phyloP scores from a whole-genome alignment of 192 early-diverging fungal genomes.

The Entomortierella chlamydospora region DNA sequence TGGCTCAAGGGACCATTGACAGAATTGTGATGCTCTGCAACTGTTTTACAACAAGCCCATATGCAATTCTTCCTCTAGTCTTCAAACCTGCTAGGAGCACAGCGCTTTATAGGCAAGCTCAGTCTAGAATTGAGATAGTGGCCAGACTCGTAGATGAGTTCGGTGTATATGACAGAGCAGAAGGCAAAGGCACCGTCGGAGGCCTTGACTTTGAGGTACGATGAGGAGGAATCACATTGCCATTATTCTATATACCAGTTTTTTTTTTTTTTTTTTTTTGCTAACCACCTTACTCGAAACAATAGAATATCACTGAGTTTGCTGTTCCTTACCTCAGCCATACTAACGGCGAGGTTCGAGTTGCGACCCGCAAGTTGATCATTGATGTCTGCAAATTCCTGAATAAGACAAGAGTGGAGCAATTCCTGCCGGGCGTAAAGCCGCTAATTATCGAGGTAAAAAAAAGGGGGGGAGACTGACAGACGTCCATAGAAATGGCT shows the following conservation, averaged over 20 bases:
- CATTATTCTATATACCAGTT: too few species aligned
- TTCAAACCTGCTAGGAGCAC: conserved; percentile 59
- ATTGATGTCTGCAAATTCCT: conserved; percentile 58
- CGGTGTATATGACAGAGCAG: conserved; percentile 54
- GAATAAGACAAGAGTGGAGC: conserved; percentile 48
- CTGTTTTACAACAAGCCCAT: conserved; percentile 58
- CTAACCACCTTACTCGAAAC: background rate
- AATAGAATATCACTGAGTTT: conserved; percentile 66
- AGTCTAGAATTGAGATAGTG: conserved; percentile 66
- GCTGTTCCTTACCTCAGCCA: conserved; percentile 66
- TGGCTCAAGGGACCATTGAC: conserved; percentile 60
- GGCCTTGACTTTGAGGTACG: conserved; percentile 63
- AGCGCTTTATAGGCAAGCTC: conserved; percentile 61
- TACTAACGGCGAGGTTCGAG: conserved; percentile 70
- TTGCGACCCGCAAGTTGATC: conserved; percentile 65
- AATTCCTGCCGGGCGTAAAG: conserved; percentile 52
- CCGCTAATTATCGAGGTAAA: conserved; percentile 50
- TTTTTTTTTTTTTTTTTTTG: too few species aligned
- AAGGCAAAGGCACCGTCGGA: conserved; percentile 44
- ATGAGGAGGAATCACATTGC: too few species aligned
- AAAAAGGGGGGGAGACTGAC: too few species aligned
- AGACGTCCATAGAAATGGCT: background rate
- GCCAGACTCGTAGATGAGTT: conserved; percentile 58
- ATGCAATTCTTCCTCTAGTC: conserved; percentile 65
- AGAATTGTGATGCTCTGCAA: conserved; percentile 64